Percentiles rank a stretch among this genome's conserved stretches.
phyloP scores from a whole-genome alignment of 2,329 filamentous ascomycete genomes.

The Ascochyta fabae region DNA sequence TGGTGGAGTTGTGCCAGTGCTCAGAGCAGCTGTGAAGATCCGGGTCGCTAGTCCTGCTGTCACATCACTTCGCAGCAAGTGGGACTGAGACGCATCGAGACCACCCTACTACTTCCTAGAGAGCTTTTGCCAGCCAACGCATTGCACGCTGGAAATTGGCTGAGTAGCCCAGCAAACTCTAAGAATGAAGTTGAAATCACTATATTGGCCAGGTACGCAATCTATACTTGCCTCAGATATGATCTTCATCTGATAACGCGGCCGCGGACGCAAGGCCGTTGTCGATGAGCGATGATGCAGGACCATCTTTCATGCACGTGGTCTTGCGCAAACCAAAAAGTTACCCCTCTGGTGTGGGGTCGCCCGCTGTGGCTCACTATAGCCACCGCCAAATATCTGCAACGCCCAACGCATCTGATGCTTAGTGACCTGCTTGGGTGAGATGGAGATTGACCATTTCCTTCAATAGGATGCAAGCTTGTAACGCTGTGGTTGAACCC shows the following conservation, averaged over 20 bases:
- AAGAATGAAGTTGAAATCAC: neutral
- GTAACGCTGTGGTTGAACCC: neutral
- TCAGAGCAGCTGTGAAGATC: neutral
- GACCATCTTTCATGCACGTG: slow-evolving; percentile 5
- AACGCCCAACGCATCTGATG: slow-evolving; percentile 2
- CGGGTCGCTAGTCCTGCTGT: neutral
- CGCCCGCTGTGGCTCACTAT: slow-evolving; percentile 4
- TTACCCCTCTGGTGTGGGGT: neutral
- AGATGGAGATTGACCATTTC: slow-evolving; percentile 1
- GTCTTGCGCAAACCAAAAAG: slow-evolving; percentile 1
- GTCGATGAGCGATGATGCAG: slow-evolving; percentile 6
- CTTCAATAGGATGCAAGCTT: slow-evolving; percentile 10
- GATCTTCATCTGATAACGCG: slow-evolving; percentile 6
- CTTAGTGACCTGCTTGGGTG: slow-evolving; percentile 4
- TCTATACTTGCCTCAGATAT: slow-evolving; percentile 10
- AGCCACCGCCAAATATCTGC: slow-evolving; percentile 16
- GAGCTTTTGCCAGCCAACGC: slow-evolving; percentile 2
- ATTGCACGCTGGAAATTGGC: slow-evolving; percentile 3
- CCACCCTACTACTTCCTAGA: neutral
- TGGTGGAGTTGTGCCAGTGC: slow-evolving; percentile 12
- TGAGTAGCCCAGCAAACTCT: slow-evolving; percentile 5
- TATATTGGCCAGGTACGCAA: slow-evolving; percentile 4
- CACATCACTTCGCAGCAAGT: slow-evolving; percentile 10
- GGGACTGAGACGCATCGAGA: slow-evolving; percentile 9
- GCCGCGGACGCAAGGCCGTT: slow-evolving; percentile 8